These are phyloP conservation scores for Heliamphora pulchella DNA, from an alignment of 179 eudicot genomes.

Conservation along the genomic window DNA sequence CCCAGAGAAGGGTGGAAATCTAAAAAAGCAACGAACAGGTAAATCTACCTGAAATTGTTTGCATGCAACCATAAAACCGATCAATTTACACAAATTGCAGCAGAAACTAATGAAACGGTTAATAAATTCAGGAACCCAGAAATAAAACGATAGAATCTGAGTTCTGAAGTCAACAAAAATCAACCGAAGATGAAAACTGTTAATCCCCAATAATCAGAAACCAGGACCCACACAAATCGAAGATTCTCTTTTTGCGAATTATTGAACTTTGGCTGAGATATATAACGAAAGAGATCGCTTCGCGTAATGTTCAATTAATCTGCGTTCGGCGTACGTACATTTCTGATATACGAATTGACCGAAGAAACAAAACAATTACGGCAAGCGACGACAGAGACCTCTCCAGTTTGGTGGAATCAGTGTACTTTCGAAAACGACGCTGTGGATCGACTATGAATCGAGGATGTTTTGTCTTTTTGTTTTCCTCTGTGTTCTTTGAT, in stretches of 20 bases:
- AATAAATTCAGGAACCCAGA: no score
- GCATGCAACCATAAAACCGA: no score
- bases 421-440: not conserved
- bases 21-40: no score
- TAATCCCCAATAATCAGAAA: no score
- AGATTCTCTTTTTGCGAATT: conserved; percentile 2
- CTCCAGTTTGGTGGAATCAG: not conserved
- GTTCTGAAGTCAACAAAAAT: no score
- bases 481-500: not conserved
- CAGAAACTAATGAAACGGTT: no score
- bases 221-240: not conserved
- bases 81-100: no score
- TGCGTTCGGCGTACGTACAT: not conserved
- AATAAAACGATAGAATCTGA: no score
- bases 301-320: not conserved
- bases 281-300: conserved; percentile 11
- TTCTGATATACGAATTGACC: not conserved
- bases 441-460: not conserved
- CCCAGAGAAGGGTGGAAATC: no score
- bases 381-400: not conserved
- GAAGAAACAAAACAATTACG: not conserved
- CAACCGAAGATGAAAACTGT: no score
- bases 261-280: not conserved
- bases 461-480: not conserved
- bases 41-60: no score